phyloP scores from a whole-genome alignment of 495 filamentous ascomycete species.

The Rostrohypoxylon terebratum region DNA sequence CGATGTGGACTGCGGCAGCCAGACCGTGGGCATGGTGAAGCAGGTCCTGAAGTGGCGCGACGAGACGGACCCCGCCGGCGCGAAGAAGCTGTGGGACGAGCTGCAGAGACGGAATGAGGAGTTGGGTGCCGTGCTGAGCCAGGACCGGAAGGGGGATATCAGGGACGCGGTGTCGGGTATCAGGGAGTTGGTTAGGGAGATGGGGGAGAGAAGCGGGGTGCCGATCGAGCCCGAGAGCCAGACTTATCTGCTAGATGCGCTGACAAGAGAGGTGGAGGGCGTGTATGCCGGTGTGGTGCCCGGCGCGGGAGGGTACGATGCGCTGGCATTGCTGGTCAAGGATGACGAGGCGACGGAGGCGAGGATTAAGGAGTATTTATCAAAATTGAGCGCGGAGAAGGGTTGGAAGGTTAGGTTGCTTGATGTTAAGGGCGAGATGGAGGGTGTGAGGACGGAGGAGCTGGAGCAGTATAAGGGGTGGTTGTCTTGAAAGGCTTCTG shows the following conservation, averaged over 20 bases:
- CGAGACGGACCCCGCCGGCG: slow-evolving; percentile 71
- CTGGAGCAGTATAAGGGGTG: slow-evolving; percentile 72
- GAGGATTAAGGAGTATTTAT: slow-evolving; percentile 72
- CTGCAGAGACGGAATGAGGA: slow-evolving; percentile 80
- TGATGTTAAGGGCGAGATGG: slow-evolving; percentile 85
- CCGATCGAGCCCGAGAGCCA: slow-evolving; percentile 92
- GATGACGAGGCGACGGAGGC: slow-evolving; percentile 76
- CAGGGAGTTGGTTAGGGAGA: slow-evolving; percentile 71
- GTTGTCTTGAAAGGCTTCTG: slow-evolving; percentile 52
- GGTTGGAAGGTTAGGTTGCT: slow-evolving; percentile 81
- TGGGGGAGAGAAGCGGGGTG: slow-evolving; percentile 80
- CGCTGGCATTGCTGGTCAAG: slow-evolving; percentile 80
- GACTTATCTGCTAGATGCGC: slow-evolving; percentile 82
- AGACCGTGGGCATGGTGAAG: slow-evolving; percentile 95
- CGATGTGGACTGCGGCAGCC: slow-evolving; percentile 93
- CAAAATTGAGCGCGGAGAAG: slow-evolving; percentile 72
- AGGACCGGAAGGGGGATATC: slow-evolving; percentile 55
- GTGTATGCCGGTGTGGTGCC: slow-evolving; percentile 93
- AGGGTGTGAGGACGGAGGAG: slow-evolving; percentile 79
- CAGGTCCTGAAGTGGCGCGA: slow-evolving; percentile 86
- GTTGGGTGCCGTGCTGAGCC: slow-evolving; percentile 71
- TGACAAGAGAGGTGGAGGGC: slow-evolving; percentile 72
- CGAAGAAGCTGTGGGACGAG: slow-evolving; percentile 75
- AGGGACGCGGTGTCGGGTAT: slow-evolving; percentile 54
- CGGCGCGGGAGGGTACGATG: slow-evolving; percentile 95